Conservation (phyloP, 441 rosid species). For the Dalechampia spathulata region DNA sequence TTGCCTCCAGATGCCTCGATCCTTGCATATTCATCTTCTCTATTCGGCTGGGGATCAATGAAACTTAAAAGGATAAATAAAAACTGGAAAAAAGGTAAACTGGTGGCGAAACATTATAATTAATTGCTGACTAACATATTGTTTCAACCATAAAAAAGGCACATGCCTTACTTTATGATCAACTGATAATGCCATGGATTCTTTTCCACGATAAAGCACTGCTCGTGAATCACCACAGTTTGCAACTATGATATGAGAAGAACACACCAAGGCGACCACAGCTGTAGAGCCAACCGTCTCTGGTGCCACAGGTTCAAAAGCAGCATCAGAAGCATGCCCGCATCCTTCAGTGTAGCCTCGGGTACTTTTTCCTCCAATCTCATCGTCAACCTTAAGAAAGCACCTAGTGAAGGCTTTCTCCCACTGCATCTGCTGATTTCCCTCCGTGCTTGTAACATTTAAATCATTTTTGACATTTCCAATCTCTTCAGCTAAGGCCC, state of each 20-base stretch:
- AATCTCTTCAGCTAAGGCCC: constrained; percentile 69
- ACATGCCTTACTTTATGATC: constrained; percentile 63
- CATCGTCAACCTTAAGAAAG: constrained; percentile 66
- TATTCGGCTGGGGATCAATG: not conserved
- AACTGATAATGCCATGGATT: constrained; percentile 53
- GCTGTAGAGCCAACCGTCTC: constrained; percentile 91
- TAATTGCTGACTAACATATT: too few species aligned
- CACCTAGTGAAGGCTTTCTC: constrained; percentile 60
- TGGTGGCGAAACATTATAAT: too few species aligned
- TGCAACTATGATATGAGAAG: constrained; percentile 72
- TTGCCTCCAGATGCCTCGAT: too few species aligned
- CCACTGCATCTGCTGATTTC: constrained; percentile 55
- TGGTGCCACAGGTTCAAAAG: constrained; percentile 52
- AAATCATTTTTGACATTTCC: constrained; percentile 34
- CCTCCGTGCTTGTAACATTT: constrained; percentile 27
- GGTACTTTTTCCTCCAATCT: constrained; percentile 53
- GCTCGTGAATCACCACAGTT: constrained; percentile 92
- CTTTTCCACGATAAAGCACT: constrained; percentile 75
- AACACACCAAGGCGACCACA: constrained; percentile 70
- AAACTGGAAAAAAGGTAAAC: too few species aligned
- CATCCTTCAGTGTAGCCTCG: constrained; percentile 15
- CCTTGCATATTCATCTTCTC: too few species aligned
- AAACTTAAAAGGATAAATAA: too few species aligned
- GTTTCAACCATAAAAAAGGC: not conserved
- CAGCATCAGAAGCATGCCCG: constrained; percentile 24